A percentile compares a stretch with the other conserved stretches of the same genome.
phyloP scores from a whole-genome alignment of 148 eudicot genomes.

The Cornus kousa region DNA sequence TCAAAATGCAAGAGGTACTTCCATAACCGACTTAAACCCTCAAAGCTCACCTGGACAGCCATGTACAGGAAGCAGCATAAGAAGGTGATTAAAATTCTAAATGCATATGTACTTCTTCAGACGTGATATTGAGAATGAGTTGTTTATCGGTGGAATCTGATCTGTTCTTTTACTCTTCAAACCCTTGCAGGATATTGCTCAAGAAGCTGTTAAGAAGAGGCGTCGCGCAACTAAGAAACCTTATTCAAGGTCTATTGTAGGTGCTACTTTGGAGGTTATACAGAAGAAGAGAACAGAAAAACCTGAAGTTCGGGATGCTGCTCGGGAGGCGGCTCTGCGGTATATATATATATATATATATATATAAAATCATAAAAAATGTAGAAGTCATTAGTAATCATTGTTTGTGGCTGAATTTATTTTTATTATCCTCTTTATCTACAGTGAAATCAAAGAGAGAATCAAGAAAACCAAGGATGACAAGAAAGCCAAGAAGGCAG shows the following conservation, averaged over 20 bases:
- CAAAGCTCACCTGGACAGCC: conserved; percentile 71
- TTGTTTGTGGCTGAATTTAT: neutral
- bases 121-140: neutral
- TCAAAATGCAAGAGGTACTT: conserved; percentile 76
- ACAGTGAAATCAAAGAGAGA: conserved; percentile 69
- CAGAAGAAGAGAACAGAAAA: conserved; percentile 66
- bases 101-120: neutral
- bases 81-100: conserved; percentile 38
- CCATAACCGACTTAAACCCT: conserved; percentile 63
- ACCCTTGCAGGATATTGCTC: conserved; percentile 50
- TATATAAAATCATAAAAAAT: neutral
- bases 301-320: conserved; percentile 75
- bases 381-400: neutral
- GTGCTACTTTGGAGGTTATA: conserved; percentile 67
- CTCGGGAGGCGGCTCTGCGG: conserved; percentile 75
- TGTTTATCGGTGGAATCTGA: neutral
- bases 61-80: conserved; percentile 71
- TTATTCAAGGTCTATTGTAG: conserved; percentile 74
- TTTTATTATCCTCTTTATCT: neutral
- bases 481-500: conserved; percentile 63
- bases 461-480: conserved; percentile 73
- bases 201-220: conserved; percentile 71
- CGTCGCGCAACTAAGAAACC: conserved; percentile 69
- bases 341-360: conserved; percentile 1
- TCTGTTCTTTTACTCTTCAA: neutral